phyloP scores from a whole-genome alignment of 352 stramenopile species.

The Poterioochromonas sp. region DNA sequence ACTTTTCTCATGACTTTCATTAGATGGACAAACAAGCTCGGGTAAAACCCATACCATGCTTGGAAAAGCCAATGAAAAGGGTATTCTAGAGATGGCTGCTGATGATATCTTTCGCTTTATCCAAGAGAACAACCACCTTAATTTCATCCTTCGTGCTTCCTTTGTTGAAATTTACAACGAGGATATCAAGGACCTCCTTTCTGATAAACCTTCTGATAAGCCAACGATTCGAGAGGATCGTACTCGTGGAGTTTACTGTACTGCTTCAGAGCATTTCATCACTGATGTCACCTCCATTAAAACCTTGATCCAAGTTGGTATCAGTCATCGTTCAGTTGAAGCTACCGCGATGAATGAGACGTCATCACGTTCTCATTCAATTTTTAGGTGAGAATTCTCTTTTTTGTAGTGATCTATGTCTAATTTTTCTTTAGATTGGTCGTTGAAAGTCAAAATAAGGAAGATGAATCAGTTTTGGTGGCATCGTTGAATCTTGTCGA shows the following conservation, averaged over 20 bases:
- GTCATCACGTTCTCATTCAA: constrained; percentile 90
- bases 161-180: constrained; percentile 99
- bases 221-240: constrained; percentile 84
- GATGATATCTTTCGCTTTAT: constrained; percentile 82
- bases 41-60: constrained; percentile 32
- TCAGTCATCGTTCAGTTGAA: constrained; percentile 76
- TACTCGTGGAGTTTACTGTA: constrained; percentile 88
- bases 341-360: constrained; percentile 94
- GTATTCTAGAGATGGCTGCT: constrained; percentile 79
- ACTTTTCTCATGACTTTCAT: not conserved
- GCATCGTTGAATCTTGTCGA: constrained; percentile 93
- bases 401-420: not conserved
- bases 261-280: constrained; percentile 86
- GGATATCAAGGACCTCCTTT: constrained; percentile 87
- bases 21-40: constrained; percentile 9
- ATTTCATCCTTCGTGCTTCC: constrained; percentile 89
- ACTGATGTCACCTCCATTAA: constrained; percentile 73
- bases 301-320: constrained; percentile 73
- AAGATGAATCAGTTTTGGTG: constrained; percentile 69
- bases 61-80: constrained; percentile 40
- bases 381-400: constrained; percentile 68
- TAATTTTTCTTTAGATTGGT: constrained; percentile 30
- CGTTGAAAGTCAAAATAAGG: constrained; percentile 44
- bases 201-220: constrained; percentile 37
- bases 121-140: constrained; percentile 61